A percentile compares a stretch with the other conserved stretches of the same genome.
These are phyloP conservation scores for Cladorrhinum samala DNA, from an alignment of 495 filamentous ascomycete species.

Conservation along the genomic window DNA sequence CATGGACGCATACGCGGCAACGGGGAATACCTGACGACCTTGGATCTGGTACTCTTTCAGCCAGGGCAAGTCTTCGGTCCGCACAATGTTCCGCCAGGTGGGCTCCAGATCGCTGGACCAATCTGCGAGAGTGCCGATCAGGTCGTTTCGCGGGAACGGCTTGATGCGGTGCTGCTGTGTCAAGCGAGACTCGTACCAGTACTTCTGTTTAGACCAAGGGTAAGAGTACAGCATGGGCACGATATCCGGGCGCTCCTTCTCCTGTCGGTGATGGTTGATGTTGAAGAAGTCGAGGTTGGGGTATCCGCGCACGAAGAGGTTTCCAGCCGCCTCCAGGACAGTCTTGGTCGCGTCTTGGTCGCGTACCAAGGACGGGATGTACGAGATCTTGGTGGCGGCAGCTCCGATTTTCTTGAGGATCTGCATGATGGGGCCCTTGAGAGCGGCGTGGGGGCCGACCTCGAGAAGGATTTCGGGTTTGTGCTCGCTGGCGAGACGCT, in stretches of 20 bases:
- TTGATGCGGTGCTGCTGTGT: slow-evolving; percentile 41
- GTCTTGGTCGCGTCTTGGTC: slow-evolving; percentile 36
- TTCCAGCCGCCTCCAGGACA: slow-evolving; percentile 33
- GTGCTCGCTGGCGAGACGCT: slow-evolving; percentile 27
- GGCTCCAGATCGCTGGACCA: slow-evolving; percentile 40
- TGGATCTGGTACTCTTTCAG: slow-evolving; percentile 41
- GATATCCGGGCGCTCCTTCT: slow-evolving; percentile 34
- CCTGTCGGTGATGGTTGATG: slow-evolving; percentile 29
- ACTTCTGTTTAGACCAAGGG: slow-evolving; percentile 42
- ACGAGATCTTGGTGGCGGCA: slow-evolving; percentile 34
- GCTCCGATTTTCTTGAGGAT: slow-evolving; percentile 42
- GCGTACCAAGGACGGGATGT: slow-evolving; percentile 37
- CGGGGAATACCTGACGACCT: slow-evolving; percentile 40
- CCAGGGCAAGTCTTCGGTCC: slow-evolving; percentile 41
- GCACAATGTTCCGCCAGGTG: slow-evolving; percentile 46
- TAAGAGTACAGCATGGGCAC: slow-evolving; percentile 37
- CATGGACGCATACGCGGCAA: slow-evolving; percentile 42
- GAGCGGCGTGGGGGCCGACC: slow-evolving; percentile 58
- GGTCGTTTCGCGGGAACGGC: slow-evolving; percentile 39
- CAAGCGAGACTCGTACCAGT: slow-evolving; percentile 47
- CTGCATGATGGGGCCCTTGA: slow-evolving; percentile 55
- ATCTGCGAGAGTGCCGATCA: slow-evolving; percentile 39
- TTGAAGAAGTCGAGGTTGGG: slow-evolving; percentile 29
- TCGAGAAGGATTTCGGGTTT: slow-evolving; percentile 48
- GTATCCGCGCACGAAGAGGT: slow-evolving; percentile 37